Percentiles rank a stretch among this genome's conserved stretches.
Evolutionary conservation across 1,284 basidiomycete genomes (phyloP).

Genomic region (Thelephora terrestris): DNA sequence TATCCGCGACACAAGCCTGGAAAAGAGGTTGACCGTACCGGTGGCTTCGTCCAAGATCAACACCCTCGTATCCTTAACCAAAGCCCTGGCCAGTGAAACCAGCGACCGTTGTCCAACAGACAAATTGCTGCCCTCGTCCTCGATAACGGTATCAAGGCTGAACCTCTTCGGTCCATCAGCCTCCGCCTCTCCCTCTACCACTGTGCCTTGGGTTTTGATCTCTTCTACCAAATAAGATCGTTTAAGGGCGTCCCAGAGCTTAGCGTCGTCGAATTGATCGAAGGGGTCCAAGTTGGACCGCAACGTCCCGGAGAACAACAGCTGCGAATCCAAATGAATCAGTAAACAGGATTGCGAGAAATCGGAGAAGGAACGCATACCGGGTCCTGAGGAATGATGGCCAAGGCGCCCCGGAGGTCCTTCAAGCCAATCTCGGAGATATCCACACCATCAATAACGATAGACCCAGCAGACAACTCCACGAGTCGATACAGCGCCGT

Average conservation of each 20-base stretch:
- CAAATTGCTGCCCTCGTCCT: constrained; percentile 81
- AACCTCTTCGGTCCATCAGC: constrained; percentile 30
- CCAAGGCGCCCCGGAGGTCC: constrained; percentile 56
- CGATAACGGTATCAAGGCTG: constrained; percentile 71
- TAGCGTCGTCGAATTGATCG: constrained; percentile 60
- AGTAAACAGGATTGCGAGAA: constrained; percentile 4
- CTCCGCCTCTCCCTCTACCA: constrained; percentile 10
- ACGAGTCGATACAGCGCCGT: constrained; percentile 33
- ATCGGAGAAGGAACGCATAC: background rate
- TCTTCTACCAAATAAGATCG: constrained; percentile 66
- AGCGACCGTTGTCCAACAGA: constrained; percentile 47
- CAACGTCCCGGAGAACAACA: constrained; percentile 54
- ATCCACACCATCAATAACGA: constrained; percentile 56
- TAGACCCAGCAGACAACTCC: constrained; percentile 56
- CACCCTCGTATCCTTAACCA: constrained; percentile 70
- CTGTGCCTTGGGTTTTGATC: constrained; percentile 13
- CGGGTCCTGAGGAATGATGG: constrained; percentile 86
- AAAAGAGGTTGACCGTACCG: constrained; percentile 17
- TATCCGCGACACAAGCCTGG: constrained; percentile 3
- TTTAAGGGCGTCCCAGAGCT: constrained; percentile 75
- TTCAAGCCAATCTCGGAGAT: constrained; percentile 57
- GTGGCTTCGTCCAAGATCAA: constrained; percentile 76
- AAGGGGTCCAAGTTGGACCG: constrained; percentile 81
- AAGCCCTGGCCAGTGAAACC: constrained; percentile 72
- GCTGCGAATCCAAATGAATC: constrained; percentile 26